Evolutionary conservation across 176 grass and related monocot species (phyloP).

Genomic region (Raddia distichophylla): DNA sequence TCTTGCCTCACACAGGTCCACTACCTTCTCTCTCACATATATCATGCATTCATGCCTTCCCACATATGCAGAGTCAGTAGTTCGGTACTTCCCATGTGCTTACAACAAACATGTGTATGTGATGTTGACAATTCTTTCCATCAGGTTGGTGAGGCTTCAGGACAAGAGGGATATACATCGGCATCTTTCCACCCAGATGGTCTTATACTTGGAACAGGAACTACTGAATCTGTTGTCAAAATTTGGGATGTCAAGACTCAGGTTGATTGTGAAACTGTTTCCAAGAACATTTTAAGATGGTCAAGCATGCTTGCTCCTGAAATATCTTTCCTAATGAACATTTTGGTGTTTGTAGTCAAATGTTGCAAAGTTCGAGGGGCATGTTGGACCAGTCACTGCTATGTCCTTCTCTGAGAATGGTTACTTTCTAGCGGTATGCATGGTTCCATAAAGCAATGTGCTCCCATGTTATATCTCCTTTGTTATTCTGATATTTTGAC

Average conservation of each 20-base stretch:
- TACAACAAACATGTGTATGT: slow-evolving; percentile 5
- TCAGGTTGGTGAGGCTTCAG: slow-evolving; percentile 75
- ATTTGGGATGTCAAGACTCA: slow-evolving; percentile 99
- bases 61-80: background rate
- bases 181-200: slow-evolving; percentile 96
- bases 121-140: slow-evolving; percentile 24
- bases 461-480: slow-evolving; percentile 4
- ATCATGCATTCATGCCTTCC: background rate
- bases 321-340: slow-evolving; percentile 43
- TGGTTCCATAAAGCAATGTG: slow-evolving; percentile 15
- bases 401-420: slow-evolving; percentile 99
- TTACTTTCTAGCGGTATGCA: slow-evolving; percentile 95
- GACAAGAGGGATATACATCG: slow-evolving; percentile 88
- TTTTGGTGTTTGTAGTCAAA: slow-evolving; percentile 62
- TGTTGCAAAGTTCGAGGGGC: slow-evolving; percentile 93
- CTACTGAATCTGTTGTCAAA: slow-evolving; percentile 78
- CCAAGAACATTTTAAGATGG: slow-evolving; percentile 21
- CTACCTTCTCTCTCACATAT: background rate
- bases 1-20: slow-evolving; percentile 90
- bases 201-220: slow-evolving; percentile 97
- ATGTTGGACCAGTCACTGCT: slow-evolving; percentile 86
- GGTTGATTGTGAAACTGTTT: slow-evolving; percentile 45
- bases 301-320: slow-evolving; percentile 17
- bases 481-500: slow-evolving; percentile 42
- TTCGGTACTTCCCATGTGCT: background rate